Evolutionary conservation across 108 stramenopile species (phyloP), one percentile per base, ranked within the genome.

Genomic region (Schizochytrium sp.): DNA sequence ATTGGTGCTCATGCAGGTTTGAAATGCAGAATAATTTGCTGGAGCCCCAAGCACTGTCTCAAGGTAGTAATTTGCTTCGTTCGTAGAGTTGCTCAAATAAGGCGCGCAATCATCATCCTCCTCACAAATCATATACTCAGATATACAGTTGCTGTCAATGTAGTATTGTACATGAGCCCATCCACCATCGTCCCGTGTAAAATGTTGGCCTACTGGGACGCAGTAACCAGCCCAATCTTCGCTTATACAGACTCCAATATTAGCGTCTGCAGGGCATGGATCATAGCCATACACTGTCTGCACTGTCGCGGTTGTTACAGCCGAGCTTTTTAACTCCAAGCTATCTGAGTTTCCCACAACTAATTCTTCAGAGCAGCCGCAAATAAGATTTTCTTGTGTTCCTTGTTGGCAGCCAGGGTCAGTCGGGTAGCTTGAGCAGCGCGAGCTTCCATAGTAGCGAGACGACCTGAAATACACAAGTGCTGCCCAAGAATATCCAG

Each of bases 311-410:
- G 28, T 28, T 28, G 28, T 28, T 28, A 28, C 28, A 28, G 10
- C 12, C 0, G 64, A 44, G 28, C 64, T 69, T 2, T 38, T 2
- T 38, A 44, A 38, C 28, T 69, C 64, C 10, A 69, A 44, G 0
- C 10, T 10, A 28, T 46, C 76, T n/a, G 47, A 47, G 76, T 83
- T 83, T n/a, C 50, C 76, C 28, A 55, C 45, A 2, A 55, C 5
- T n/a, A n/a, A 55, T 1, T 4, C 76, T 55, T 83, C 76, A 2
- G 76, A 53, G 28, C 76, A 83, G 50, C 76, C 76, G 55, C 76
- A 83, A 0, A 83, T 53, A 53, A 83, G 28, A 3, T 49, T 55
- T 10, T 83, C 76, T 8, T 1, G 10, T 0, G 76, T 10, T 5
- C 53, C 47, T 13, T 10, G 15, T 10, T 10, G 38, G 47, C 76